phyloP scores from a whole-genome alignment of 2,329 filamentous ascomycete species.

The Mycosphaerella sp. region DNA sequence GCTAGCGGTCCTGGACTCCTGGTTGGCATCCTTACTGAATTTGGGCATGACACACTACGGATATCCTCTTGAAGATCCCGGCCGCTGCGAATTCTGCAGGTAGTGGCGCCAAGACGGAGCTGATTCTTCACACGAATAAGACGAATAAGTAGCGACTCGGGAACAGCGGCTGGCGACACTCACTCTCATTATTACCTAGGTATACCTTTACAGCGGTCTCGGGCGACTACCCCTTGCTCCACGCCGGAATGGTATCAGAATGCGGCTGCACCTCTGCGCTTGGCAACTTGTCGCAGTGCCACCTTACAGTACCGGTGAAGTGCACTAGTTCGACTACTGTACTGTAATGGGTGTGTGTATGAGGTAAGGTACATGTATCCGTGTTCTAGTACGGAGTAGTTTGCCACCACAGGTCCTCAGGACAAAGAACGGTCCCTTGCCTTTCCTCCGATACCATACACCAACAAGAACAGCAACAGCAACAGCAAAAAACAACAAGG shows the following conservation, averaged over 20 bases:
- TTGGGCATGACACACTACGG: constrained; percentile 12
- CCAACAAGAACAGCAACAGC: not conserved
- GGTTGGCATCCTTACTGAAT: constrained; percentile 9
- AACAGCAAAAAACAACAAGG: not conserved
- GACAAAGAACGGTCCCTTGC: too few relatives aligned
- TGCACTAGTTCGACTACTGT: too few relatives aligned
- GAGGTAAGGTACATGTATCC: too few relatives aligned
- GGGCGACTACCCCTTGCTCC: constrained; percentile 6
- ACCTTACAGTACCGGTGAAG: too few relatives aligned
- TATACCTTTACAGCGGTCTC: not conserved
- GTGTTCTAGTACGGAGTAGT: not conserved
- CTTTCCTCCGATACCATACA: too few relatives aligned
- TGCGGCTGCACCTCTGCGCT: constrained; percentile 10
- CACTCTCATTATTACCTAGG: too few relatives aligned
- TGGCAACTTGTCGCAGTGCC: constrained; percentile 12
- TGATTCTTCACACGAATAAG: not conserved
- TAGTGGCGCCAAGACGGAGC: not conserved
- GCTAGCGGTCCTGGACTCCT: constrained; percentile 3
- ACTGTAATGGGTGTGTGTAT: too few relatives aligned
- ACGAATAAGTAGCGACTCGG: not conserved
- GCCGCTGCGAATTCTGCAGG: constrained; percentile 2
- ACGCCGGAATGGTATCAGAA: too few relatives aligned
- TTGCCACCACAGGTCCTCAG: not conserved
- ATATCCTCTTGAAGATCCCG: constrained; percentile 7
- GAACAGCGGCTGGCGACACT: constrained; percentile 6